Percentiles rank a stretch among this genome's conserved stretches.
phyloP scores from a whole-genome alignment of 75 land plant genomes.

The Picea sitchensis region DNA sequence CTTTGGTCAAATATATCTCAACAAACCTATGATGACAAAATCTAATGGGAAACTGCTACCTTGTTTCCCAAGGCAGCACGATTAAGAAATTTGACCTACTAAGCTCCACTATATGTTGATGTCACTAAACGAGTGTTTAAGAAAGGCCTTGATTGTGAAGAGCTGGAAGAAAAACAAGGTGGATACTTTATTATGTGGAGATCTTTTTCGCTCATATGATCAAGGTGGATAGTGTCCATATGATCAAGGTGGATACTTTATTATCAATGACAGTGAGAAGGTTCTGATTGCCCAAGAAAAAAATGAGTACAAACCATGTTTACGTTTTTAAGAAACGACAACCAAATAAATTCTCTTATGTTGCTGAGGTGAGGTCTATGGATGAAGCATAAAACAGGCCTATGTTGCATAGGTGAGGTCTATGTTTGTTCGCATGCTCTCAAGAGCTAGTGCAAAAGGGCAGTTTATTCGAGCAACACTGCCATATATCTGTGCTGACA shows the following conservation, averaged over 20 bases:
- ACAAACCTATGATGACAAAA: conserved; percentile 99
- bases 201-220: conserved; percentile 65
- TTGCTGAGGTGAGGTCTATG: conserved; percentile 97
- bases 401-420: no score
- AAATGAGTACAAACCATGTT: conserved; percentile 99
- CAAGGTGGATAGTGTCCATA: conserved; percentile 97
- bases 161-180: conserved; percentile 83
- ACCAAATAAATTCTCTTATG: conserved; percentile 93
- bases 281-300: conserved; percentile 98
- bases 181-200: conserved; percentile 38
- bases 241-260: conserved; percentile 96
- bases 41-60: conserved; percentile 97
- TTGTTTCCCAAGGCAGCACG: conserved; percentile 96
- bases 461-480: neutral
- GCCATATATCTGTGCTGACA: neutral
- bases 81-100: conserved; percentile 88
- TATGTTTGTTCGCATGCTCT: conserved; percentile 99
- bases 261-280: conserved; percentile 99
- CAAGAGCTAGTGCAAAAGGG: conserved; percentile 40
- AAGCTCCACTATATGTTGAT: conserved; percentile 95
- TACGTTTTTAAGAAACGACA: conserved; percentile 98
- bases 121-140: conserved; percentile 75
- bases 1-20: conserved; percentile 96
- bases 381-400: conserved; percentile 93
- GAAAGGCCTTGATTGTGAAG: conserved; percentile 96